A percentile compares a stretch with the other conserved stretches of the same genome.
Evolutionary conservation across 2,329 filamentous ascomycete genomes (phyloP).

Genomic region (Juglanconis sp.): DNA sequence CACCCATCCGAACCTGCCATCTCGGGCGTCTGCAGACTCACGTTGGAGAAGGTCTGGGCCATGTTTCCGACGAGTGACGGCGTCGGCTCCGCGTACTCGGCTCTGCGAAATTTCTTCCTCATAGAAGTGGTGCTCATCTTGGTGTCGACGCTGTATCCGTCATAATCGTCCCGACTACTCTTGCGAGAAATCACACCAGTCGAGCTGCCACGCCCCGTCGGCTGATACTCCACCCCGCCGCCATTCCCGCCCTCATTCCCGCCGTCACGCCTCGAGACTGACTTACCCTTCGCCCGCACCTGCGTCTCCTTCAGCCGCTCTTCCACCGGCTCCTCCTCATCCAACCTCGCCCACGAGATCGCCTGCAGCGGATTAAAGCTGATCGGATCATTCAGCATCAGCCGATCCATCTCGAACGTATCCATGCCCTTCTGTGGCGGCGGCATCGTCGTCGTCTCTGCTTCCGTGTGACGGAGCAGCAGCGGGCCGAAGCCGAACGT

Average conservation of each 20-base stretch:
- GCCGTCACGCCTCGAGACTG: too few relatives aligned
- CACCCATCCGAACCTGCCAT: background rate
- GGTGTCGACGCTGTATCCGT: background rate
- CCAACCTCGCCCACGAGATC: conserved; percentile 14
- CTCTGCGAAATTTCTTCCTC: background rate
- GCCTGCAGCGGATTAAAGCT: conserved; percentile 18
- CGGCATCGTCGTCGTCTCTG: background rate
- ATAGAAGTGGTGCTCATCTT: background rate
- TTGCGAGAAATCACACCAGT: background rate
- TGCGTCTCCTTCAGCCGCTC: background rate
- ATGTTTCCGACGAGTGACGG: conserved; percentile 3
- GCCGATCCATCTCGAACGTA: conserved; percentile 7
- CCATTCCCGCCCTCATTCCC: background rate
- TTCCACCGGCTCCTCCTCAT: background rate
- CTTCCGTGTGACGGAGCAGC: conserved; percentile 3
- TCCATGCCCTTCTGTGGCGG: background rate
- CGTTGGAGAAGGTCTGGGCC: conserved; percentile 7
- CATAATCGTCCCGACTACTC: background rate
- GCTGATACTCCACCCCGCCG: background rate
- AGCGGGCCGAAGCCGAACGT: conserved; percentile 14
- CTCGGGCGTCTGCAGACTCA: background rate
- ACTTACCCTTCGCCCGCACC: background rate
- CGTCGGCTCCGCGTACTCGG: too few relatives aligned
- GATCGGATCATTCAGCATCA: conserved; percentile 15
- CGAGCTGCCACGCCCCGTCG: background rate